Base-by-base conservation (phyloP, 2,329 filamentous ascomycete genomes). In the Exophiala spinifera region DNA sequence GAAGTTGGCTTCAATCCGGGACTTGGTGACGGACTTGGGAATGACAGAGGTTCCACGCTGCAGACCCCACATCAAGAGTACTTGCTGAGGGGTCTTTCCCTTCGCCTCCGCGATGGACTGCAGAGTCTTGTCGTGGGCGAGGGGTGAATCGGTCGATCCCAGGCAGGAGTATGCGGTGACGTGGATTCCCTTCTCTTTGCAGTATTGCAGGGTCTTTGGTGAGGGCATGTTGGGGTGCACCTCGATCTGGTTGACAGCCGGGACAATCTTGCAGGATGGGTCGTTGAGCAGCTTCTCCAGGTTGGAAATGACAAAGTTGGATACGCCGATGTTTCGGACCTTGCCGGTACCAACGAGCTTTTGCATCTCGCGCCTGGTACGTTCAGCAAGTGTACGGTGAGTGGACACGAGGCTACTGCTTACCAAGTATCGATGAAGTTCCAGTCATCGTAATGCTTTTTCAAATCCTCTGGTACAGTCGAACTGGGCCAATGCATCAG, bases 281-380 rank as follows among this genome's bases (percentile, higher is more conserved):
- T 87, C 80, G 63, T 79, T 83, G 58, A 94, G 77, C 55, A 94
- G 79, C 70, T 82, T 88, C 78, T 92, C 87, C 34, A 94, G 76
- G 73, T 94, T 88, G 71, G 77, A 82, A 69, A 91, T 89, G 60
- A 80, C 86, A 70, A 95, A 94, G 79, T 95, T 95, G 71, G 87
- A 90, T 53, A 94, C 87, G 64, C 89, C 89, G 68, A 92, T 90
- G 76, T 89, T 89, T 72, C 79, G 81, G 48, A 87, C 87, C 72
- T 89, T 88, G 69, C 72, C 72, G 19, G 72, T 75, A 37, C 67
- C 72, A 8, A 72, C 70, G 17, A 75, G 70, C 65, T 75, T 75
- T 64, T 75, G 73, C 68, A 66, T 64, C 53, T 65, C 62, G 34
- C 59, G 51, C 61, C 62, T 65, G 10, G 10, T 31, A 10, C 25